Conservation (phyloP, 1,139 yeast species). For the Magnusiomyces clavatus region DNA sequence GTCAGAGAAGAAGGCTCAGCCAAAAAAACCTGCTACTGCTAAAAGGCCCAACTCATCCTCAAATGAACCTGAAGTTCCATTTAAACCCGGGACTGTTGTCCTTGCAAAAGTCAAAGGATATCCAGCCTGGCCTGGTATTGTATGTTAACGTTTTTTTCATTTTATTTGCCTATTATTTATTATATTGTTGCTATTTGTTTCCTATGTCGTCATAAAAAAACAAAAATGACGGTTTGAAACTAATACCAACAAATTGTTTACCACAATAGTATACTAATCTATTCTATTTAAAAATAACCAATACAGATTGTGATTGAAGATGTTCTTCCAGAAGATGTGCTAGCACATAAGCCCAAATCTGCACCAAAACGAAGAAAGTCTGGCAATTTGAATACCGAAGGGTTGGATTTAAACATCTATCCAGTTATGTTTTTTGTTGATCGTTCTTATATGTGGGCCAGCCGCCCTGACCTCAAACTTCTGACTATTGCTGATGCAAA, state of each 20-base stretch:
- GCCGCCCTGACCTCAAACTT: slow-evolving; percentile 12
- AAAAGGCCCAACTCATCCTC: neutral
- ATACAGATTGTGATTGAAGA: slow-evolving; percentile 15
- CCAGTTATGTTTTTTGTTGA: slow-evolving; percentile 34
- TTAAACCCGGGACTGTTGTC: slow-evolving; percentile 29
- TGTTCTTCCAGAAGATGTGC: slow-evolving; percentile 20
- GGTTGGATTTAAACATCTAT: slow-evolving; percentile 16
- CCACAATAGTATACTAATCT: no score
- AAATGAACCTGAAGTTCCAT: neutral
- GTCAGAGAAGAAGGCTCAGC: neutral
- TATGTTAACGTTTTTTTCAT: slow-evolving; percentile 9
- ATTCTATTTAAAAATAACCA: no score
- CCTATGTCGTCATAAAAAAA: neutral
- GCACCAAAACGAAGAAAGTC: slow-evolving; percentile 14
- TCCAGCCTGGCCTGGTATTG: slow-evolving; percentile 38
- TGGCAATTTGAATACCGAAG: slow-evolving; percentile 6
- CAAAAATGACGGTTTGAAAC: no score
- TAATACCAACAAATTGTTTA: no score
- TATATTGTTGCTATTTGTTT: slow-evolving; percentile 14
- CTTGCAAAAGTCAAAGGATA: slow-evolving; percentile 33
- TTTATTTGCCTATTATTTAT: neutral
- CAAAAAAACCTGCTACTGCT: neutral
- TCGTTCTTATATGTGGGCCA: slow-evolving; percentile 28
- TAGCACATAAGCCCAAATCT: slow-evolving; percentile 23
- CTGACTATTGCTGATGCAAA: slow-evolving; percentile 6